These are phyloP conservation scores for Venturia oleaginea DNA, from an alignment of 2,329 filamentous ascomycete genomes.

Conservation along the genomic window DNA sequence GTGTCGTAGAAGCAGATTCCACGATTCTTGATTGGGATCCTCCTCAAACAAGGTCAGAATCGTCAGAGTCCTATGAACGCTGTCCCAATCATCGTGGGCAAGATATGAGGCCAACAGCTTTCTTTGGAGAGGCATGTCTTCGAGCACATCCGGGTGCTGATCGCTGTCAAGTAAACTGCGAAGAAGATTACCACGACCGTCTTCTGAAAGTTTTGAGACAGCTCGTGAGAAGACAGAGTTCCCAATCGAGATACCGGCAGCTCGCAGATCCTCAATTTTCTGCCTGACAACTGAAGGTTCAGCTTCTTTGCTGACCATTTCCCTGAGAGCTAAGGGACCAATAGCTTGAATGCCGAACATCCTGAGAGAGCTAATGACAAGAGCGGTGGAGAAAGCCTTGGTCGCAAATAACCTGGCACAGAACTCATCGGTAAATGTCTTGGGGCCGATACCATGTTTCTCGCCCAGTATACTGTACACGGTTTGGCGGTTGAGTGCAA, in stretches of 20 bases:
- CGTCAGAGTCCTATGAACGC: constrained; percentile 47
- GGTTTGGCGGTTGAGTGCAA: constrained; percentile 15
- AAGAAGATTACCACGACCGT: constrained; percentile 45
- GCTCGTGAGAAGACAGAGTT: constrained; percentile 56
- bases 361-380: constrained; percentile 59
- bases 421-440: constrained; percentile 53
- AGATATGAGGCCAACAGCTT: constrained; percentile 45
- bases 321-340: constrained; percentile 67
- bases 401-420: constrained; percentile 77
- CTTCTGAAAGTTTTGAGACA: constrained; percentile 53
- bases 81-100: constrained; percentile 39
- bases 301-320: constrained; percentile 60
- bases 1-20: constrained; percentile 40
- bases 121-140: constrained; percentile 46
- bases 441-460: constrained; percentile 34
- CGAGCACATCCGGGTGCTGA: constrained; percentile 55
- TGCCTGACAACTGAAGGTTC: constrained; percentile 46
- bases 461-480: constrained; percentile 30
- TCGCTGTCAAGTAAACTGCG: constrained; percentile 48
- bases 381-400: constrained; percentile 61
- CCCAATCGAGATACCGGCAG: constrained; percentile 53
- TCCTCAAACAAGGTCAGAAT: constrained; percentile 39
- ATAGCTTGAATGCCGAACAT: constrained; percentile 64
- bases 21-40: constrained; percentile 29
- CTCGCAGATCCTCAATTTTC: constrained; percentile 52